Base-by-base conservation (phyloP, 202 grass and related monocot species). In the Digitaria exilis region DNA sequence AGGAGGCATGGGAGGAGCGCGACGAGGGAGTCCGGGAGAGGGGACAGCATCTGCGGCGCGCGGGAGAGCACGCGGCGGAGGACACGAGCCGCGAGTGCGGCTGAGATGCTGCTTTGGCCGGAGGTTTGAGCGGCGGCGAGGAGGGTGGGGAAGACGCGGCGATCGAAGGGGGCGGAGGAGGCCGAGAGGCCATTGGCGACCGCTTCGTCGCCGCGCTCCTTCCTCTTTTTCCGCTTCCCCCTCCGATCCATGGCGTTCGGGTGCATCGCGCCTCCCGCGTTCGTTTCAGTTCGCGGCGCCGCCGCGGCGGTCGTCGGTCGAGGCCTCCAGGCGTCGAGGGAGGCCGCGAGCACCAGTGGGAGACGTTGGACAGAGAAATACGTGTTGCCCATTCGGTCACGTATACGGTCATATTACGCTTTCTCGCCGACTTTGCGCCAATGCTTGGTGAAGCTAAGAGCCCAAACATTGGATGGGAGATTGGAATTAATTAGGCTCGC, bases 1-100 rank as follows among this genome's bases (percentile, higher is more conserved):
- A 97, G 84, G 60, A 94, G 84, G 61, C 84, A n/a, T n/a, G 95
- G 92, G 19, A 88, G 82, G 58, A 95, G 73, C 15, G 92, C 74
- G 65, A 91, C 73, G 65, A 93, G 81, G 69, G 86, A 51, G 1
- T 0, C 12, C 4, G 95, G 88, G 80, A 81, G 60, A 76, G 65
- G 50, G 69, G 46, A 71, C 7, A 57, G 57, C 34, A 26, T 7
- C 50, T 66, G 58, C 28, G 73, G 46, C 49, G 78, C 43, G n/a
- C 65, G 34, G 76, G 76, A 80, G 69, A 98, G 84, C 58, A 90
- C 46, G 42, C 77, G 90, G 60, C 81, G 85, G 50, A 90, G 82
- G 82, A 98, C 80, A 46, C 75, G 41, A 0, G 73, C 24, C 3
- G 63, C 83, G 19, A 69, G 13, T 34, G 66, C 28, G 6, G 69